Evolutionary conservation across 768 basidiomycete genomes (phyloP).

Genomic region (Tricholoma bakamatsutake): DNA sequence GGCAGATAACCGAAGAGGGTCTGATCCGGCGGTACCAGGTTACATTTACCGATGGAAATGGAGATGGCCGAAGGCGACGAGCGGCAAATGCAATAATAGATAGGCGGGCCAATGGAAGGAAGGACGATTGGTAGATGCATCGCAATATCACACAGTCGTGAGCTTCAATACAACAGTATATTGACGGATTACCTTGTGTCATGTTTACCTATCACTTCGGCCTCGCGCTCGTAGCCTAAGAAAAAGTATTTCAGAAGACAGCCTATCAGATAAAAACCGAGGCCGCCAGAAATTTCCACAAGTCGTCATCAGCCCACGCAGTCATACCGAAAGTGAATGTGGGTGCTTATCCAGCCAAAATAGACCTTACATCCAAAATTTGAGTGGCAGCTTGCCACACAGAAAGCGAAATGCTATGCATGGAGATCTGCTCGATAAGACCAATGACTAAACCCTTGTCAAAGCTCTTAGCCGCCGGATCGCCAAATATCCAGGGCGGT

Average conservation of each 20-base stretch:
- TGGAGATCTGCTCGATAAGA: conserved; percentile 2
- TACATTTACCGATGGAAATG: neutral
- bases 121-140: neutral
- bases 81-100: neutral
- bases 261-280: neutral
- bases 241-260: neutral
- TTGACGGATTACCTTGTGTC: neutral
- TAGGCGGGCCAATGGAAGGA: neutral
- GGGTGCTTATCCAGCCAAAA: neutral
- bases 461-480: conserved; percentile 17
- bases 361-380: neutral
- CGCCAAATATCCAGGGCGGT: conserved; percentile 16
- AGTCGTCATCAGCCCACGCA: neutral
- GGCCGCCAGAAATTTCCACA: neutral
- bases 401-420: conserved; percentile 20
- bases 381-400: conserved; percentile 8
- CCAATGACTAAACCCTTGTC: conserved; percentile 21
- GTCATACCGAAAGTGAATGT: neutral
- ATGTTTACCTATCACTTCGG: neutral
- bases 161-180: neutral
- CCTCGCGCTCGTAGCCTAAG: neutral
- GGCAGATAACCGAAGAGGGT: neutral
- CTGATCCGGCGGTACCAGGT: neutral
- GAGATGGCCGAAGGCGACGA: neutral
- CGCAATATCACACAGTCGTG: neutral